phyloP scores from a whole-genome alignment of 345 rosid genomes.

The Conringia planisiliqua region DNA sequence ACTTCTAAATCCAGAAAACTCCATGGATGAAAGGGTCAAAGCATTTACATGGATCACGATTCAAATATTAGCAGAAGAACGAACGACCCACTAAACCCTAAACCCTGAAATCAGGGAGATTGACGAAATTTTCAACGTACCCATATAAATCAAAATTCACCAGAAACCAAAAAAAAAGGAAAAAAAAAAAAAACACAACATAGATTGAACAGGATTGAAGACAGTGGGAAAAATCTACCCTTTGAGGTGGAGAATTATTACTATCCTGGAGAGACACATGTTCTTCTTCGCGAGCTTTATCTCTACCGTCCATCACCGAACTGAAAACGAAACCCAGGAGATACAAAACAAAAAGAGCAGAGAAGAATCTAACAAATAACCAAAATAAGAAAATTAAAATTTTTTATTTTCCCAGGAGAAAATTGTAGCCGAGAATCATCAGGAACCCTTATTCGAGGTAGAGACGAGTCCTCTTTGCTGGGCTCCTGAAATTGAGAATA shows the following conservation, averaged over 20 bases:
- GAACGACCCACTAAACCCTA: conserved; percentile 16
- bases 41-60: not conserved
- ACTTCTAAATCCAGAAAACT: not conserved
- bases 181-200: not conserved
- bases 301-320: conserved; percentile 25
- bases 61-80: not conserved
- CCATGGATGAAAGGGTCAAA: not conserved
- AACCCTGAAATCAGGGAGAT: conserved; percentile 12
- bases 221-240: conserved; percentile 10
- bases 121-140: not conserved
- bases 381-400: not conserved
- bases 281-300: conserved; percentile 4
- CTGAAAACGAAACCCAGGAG: not conserved
- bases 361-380: not conserved
- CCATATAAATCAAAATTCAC: conserved; percentile 2
- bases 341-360: not conserved
- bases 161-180: not conserved
- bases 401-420: not conserved
- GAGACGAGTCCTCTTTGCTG: conserved; percentile 20
- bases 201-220: not conserved
- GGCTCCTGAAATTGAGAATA: conserved; percentile 27
- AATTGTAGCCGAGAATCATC: not conserved
- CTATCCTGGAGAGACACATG: not conserved
- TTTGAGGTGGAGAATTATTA: not conserved
- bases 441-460: conserved; percentile 21